Conservation (phyloP, 2,329 filamentous ascomycete species). For the Aspergillus proliferans region DNA sequence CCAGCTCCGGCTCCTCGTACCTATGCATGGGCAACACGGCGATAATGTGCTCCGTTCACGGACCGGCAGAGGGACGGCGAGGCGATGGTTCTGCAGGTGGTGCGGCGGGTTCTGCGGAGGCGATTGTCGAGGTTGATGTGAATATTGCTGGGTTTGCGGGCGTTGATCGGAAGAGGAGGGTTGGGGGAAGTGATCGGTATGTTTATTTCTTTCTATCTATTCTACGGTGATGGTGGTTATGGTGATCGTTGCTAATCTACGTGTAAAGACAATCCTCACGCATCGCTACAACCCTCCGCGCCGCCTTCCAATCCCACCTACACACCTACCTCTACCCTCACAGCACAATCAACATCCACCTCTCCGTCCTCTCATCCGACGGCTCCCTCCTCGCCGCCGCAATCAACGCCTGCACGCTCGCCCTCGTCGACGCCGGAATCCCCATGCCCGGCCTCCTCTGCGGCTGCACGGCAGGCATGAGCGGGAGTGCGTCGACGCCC, state of each 20-base stretch:
- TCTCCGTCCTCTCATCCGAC: slow-evolving; percentile 85
- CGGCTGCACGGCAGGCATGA: slow-evolving; percentile 76
- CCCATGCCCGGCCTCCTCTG: slow-evolving; percentile 90
- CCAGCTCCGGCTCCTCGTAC: slow-evolving; percentile 87
- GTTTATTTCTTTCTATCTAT: slow-evolving; percentile 19
- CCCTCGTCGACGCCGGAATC: slow-evolving; percentile 87
- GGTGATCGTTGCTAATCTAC: not conserved
- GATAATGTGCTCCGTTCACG: slow-evolving; percentile 85
- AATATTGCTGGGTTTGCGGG: slow-evolving; percentile 82
- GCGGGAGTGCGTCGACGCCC: slow-evolving; percentile 41
- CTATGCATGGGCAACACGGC: slow-evolving; percentile 97
- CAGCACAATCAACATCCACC: slow-evolving; percentile 71
- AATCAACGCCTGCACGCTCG: slow-evolving; percentile 84
- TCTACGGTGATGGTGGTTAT: not conserved
- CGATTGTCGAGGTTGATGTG: slow-evolving; percentile 72
- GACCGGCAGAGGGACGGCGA: slow-evolving; percentile 66
- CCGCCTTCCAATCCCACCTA: slow-evolving; percentile 69
- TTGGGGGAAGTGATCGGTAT: slow-evolving; percentile 67
- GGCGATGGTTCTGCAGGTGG: slow-evolving; percentile 40
- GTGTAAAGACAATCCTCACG: slow-evolving; percentile 60
- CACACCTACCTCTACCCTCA: slow-evolving; percentile 87
- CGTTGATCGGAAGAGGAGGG: slow-evolving; percentile 73
- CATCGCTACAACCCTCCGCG: slow-evolving; percentile 60
- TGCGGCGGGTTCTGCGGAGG: slow-evolving; percentile 45
- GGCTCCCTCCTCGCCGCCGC: slow-evolving; percentile 84